Percentiles rank a stretch among this genome's conserved stretches.
phyloP scores from a whole-genome alignment of 208 protist species.

The Tritrichomonas musculus region DNA sequence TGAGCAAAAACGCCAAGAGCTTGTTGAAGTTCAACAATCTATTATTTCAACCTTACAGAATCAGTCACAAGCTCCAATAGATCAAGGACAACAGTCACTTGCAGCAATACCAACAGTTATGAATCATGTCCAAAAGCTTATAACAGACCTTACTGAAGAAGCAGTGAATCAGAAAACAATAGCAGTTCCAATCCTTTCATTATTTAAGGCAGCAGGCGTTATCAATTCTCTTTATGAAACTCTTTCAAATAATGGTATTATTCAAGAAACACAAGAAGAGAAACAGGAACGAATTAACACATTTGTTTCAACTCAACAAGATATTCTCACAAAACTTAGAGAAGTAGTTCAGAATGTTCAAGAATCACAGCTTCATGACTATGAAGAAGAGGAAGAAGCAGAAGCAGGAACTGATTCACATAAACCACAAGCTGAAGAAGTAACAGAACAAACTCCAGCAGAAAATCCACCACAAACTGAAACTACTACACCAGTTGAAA shows the following conservation, averaged over 20 bases:
- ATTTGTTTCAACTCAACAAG: not conserved
- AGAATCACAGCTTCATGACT: not conserved
- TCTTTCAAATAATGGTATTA: not conserved
- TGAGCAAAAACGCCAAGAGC: not conserved
- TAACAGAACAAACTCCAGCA: not conserved
- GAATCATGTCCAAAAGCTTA: not conserved
- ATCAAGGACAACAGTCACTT: not conserved
- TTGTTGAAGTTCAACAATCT: not conserved
- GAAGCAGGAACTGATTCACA: not conserved
- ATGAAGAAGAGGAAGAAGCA: not conserved
- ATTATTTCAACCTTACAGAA: not conserved
- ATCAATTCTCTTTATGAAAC: not conserved
- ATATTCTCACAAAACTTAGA: not conserved
- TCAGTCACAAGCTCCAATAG: not conserved
- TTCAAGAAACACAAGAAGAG: not conserved
- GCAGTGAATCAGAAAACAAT: not conserved
- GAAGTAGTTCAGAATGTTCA: not conserved
- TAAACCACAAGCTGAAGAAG: not conserved
- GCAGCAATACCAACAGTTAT: not conserved
- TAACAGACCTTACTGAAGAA: not conserved
- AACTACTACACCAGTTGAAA: too few relatives aligned
- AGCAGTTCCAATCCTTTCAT: not conserved
- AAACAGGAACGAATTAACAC: not conserved
- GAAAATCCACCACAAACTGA: not conserved
- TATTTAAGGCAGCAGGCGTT: not conserved